phyloP scores from a whole-genome alignment of 306 rosid genomes.

The Inga leiocalycina region DNA sequence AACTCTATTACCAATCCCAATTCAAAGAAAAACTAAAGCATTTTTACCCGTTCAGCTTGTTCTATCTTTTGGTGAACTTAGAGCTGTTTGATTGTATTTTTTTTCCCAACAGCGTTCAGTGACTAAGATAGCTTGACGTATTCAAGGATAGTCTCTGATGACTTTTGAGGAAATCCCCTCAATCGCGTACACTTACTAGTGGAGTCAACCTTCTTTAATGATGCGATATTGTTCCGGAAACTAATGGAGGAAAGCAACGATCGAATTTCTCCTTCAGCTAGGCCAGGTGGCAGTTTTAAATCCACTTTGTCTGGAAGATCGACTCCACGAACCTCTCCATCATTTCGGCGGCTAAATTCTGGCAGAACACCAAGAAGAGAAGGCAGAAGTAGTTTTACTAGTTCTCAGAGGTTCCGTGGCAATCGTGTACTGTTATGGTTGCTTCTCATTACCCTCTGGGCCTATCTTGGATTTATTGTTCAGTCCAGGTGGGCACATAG shows the following conservation, averaged over 20 bases:
- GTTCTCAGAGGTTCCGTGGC: conserved; percentile 57
- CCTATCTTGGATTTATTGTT: conserved; percentile 82
- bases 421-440: conserved; percentile 71
- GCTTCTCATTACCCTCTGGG: conserved; percentile 85
- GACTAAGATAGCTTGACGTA: background rate
- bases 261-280: conserved; percentile 39
- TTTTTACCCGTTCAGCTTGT: background rate
- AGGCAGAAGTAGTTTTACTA: conserved; percentile 46
- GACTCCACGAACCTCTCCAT: conserved; percentile 64
- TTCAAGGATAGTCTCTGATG: background rate
- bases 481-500: conserved; percentile 87
- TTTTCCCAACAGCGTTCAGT: background rate
- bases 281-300: conserved; percentile 54
- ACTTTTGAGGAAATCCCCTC: conserved; percentile 18
- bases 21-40: background rate
- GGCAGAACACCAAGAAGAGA: conserved; percentile 72
- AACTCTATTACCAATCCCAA: background rate
- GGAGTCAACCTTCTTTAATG: conserved; percentile 33
- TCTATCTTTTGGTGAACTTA: conserved; percentile 8
- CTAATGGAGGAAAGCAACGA: conserved; percentile 64
- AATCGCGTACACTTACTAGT: conserved; percentile 13
- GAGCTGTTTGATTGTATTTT: background rate
- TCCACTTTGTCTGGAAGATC: conserved; percentile 59
- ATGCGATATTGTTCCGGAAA: conserved; percentile 36
- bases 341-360: conserved; percentile 59